Evolutionary conservation across 352 stramenopile species (phyloP), one percentile per base, ranked within the genome.

Genomic region (Globisporangium polare): DNA sequence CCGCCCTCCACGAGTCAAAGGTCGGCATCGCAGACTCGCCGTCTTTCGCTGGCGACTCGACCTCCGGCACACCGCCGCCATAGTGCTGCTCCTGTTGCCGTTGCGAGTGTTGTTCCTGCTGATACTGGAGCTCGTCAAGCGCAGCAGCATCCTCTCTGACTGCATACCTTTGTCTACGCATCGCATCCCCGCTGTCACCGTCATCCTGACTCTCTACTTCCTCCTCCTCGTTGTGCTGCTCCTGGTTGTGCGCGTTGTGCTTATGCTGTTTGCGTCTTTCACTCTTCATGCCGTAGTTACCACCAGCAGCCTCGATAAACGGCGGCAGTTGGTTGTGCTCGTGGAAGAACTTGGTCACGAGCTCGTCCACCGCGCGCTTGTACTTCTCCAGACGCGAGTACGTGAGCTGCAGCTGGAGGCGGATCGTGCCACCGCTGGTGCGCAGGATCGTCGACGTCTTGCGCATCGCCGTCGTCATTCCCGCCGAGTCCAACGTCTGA

Each of bases 381-480:
- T 69, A 77, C 33, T 75, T 74, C 58, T 90, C 80, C 1, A 91
- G 45, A 6, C 75, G 71, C 0, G 82, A 90, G 58, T 80, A 90
- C 37, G 65, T 77, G 15, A 91, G 53, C 35, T 91, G 82, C 13
- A 91, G 62, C 54, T 89, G 80, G 4, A 91, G 58, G 7, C 77
- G 71, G 10, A 90, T 57, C 10, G 74, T 63, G 0, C 80, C 78
- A 42, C 75, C 77, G 10, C 68, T 77, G 10, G 72, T 41, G 18
- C 75, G 76, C 33, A 61, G 54, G 10, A 61, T 53, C 10, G 43
- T 57, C 10, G 39, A 13, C 2, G 52, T 35, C 22, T 47, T 66
- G 9, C 59, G 59, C 20, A 45, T 45, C n/a, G 29, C 26, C 10
- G 71, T 69, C 2, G 66, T 41, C 1, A 67, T 62, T 6, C 5